Conservation (phyloP, 331 rosid genomes). For the Quercus phellos region DNA sequence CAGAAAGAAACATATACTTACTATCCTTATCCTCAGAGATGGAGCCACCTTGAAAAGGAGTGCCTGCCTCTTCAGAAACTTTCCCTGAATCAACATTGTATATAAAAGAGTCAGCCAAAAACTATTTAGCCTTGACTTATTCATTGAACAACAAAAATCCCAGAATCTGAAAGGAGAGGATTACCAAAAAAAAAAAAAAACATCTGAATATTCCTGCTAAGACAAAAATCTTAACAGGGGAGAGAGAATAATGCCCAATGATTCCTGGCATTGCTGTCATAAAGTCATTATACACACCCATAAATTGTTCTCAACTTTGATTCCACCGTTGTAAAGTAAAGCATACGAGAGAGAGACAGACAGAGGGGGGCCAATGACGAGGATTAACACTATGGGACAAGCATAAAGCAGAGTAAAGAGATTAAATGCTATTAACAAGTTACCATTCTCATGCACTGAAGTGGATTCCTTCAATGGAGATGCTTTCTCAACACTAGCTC, state of each 20-base stretch:
- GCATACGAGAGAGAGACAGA: neutral
- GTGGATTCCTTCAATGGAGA: constrained; percentile 41
- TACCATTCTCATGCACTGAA: constrained; percentile 61
- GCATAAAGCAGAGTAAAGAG: neutral
- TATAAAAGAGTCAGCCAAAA: constrained; percentile 8
- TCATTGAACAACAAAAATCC: neutral
- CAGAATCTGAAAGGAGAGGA: neutral
- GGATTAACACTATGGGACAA: neutral
- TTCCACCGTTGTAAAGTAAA: neutral
- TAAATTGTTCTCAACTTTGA: neutral
- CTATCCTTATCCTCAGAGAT: constrained; percentile 27
- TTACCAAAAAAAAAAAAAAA: neutral
- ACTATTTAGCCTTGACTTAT: neutral
- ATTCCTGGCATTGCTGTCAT: neutral
- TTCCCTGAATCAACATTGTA: constrained; percentile 22
- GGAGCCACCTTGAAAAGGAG: constrained; percentile 6
- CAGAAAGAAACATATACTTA: constrained; percentile 2
- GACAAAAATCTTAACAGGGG: neutral
- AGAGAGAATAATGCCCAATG: neutral
- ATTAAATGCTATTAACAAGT: neutral
- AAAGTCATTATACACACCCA: neutral
- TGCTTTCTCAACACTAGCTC: constrained; percentile 51
- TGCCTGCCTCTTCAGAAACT: constrained; percentile 7
- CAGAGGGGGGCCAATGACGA: neutral
- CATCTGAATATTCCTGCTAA: neutral